A percentile compares a stretch with the other conserved stretches of the same genome.
These are phyloP conservation scores for Phytophthora chlamydospora DNA, from an alignment of 352 stramenopile genomes.

Conservation along the genomic window DNA sequence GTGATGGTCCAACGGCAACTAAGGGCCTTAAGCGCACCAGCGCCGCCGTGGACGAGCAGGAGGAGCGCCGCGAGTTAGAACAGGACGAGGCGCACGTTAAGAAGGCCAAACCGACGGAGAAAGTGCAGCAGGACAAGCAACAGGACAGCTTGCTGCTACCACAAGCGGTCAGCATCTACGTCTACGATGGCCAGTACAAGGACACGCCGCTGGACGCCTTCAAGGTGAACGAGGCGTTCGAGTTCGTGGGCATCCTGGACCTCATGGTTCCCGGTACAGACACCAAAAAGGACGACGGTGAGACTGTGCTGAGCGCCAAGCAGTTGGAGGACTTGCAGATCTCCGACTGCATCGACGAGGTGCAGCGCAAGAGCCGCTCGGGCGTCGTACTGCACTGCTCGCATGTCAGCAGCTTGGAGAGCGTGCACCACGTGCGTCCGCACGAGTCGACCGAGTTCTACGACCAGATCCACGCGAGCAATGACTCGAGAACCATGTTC, in stretches of 20 bases:
- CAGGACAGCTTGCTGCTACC: conserved; percentile 25
- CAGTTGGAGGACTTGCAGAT: conserved; percentile 65
- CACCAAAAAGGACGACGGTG: conserved; percentile 16
- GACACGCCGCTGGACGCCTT: conserved; percentile 56
- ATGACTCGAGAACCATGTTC: conserved; percentile 39
- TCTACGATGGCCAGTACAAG: conserved; percentile 73
- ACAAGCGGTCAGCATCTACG: conserved; percentile 67
- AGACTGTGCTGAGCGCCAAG: conserved; percentile 25
- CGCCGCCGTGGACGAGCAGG: conserved; percentile 24
- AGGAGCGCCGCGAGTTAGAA: background rate
- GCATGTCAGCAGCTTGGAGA: conserved; percentile 39
- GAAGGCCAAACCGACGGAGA: conserved; percentile 44
- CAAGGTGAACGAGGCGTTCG: conserved; percentile 85
- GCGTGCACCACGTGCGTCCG: conserved; percentile 57
- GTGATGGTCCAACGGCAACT: conserved; percentile 12
- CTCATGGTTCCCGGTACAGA: conserved; percentile 50
- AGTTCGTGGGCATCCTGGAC: conserved; percentile 81
- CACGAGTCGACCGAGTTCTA: conserved; percentile 47
- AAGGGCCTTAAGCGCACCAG: conserved; percentile 59
- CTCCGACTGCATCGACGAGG: conserved; percentile 62
- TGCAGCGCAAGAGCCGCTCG: conserved; percentile 56
- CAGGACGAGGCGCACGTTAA: conserved; percentile 35
- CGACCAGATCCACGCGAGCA: conserved; percentile 38
- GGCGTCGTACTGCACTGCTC: conserved; percentile 77
- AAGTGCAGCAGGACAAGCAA: background rate